Percentiles rank a stretch among this genome's conserved stretches.
These are phyloP conservation scores for Sporothrix pallida DNA, from an alignment of 2,329 filamentous ascomycete species.

Conservation along the genomic window DNA sequence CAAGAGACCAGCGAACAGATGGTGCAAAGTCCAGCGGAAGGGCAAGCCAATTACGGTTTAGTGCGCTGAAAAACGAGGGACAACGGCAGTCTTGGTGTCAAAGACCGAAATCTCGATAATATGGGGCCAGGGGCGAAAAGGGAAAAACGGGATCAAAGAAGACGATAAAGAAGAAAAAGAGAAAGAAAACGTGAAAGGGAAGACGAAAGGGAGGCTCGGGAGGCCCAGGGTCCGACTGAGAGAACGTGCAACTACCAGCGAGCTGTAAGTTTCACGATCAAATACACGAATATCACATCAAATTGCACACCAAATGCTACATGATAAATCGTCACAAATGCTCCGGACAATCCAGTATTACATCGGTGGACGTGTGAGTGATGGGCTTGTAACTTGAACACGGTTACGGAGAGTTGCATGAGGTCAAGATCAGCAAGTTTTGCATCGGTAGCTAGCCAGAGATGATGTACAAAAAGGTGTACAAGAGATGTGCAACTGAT, in stretches of 20 bases:
- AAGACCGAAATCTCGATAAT: not conserved
- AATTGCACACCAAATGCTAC: not conserved
- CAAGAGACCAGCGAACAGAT: too few relatives aligned
- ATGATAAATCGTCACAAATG: not conserved
- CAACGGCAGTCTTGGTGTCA: not conserved
- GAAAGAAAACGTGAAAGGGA: not conserved
- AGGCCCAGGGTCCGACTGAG: not conserved
- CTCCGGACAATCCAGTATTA: not conserved
- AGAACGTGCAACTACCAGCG: not conserved
- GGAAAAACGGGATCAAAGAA: not conserved
- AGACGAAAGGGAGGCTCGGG: not conserved
- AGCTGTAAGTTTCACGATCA: not conserved
- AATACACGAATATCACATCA: too few relatives aligned
- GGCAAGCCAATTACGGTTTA: conserved; percentile 9
- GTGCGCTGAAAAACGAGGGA: not conserved
- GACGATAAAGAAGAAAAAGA: not conserved
- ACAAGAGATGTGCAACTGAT: too few relatives aligned
- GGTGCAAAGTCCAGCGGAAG: not conserved
- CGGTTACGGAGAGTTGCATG: not conserved
- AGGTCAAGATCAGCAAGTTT: conserved; percentile 10
- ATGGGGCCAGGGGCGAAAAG: not conserved
- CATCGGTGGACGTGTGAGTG: not conserved
- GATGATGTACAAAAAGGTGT: not conserved
- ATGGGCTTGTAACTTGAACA: not conserved
- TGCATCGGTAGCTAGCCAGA: not conserved